Percentiles rank a stretch among this genome's conserved stretches.
phyloP scores from a whole-genome alignment of 2,329 filamentous ascomycete genomes.

The Claviceps sp. region DNA sequence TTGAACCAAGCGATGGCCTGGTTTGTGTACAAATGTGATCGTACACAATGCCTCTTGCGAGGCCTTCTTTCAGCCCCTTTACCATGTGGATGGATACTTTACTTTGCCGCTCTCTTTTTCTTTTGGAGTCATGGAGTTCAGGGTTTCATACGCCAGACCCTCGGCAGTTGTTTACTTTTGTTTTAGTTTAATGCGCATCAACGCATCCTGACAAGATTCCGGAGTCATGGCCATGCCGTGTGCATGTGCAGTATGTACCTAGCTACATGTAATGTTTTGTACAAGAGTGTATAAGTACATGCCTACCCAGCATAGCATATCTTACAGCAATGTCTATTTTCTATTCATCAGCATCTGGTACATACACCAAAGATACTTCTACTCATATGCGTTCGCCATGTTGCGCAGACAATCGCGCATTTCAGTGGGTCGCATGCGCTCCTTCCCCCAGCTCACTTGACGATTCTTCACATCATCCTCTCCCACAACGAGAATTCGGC shows the following conservation, averaged over 20 bases:
- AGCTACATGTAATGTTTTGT: too few species aligned
- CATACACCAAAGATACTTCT: slow-evolving; percentile 7
- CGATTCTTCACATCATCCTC: slow-evolving; percentile 45
- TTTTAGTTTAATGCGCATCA: neutral
- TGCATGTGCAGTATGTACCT: too few species aligned
- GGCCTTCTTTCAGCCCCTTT: too few species aligned
- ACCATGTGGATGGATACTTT: too few species aligned
- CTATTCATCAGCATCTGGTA: too few species aligned
- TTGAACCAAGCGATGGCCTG: neutral
- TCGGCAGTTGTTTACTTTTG: neutral
- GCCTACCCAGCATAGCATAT: too few species aligned
- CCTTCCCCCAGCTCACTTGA: slow-evolving; percentile 33
- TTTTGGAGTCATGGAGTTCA: too few species aligned
- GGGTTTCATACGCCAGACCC: neutral
- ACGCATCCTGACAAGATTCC: neutral
- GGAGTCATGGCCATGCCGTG: neutral
- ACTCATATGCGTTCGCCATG: slow-evolving; percentile 36
- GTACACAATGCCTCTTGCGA: neutral
- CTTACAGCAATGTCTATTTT: too few species aligned
- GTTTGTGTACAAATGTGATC: neutral
- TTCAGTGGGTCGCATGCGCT: slow-evolving; percentile 30
- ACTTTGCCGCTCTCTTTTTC: too few species aligned
- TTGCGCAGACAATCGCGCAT: slow-evolving; percentile 31
- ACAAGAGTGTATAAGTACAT: too few species aligned
- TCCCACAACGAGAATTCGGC: slow-evolving; percentile 61